Conservation (phyloP, 2,329 filamentous ascomycete species). For the Exophiala xenobiotica region DNA sequence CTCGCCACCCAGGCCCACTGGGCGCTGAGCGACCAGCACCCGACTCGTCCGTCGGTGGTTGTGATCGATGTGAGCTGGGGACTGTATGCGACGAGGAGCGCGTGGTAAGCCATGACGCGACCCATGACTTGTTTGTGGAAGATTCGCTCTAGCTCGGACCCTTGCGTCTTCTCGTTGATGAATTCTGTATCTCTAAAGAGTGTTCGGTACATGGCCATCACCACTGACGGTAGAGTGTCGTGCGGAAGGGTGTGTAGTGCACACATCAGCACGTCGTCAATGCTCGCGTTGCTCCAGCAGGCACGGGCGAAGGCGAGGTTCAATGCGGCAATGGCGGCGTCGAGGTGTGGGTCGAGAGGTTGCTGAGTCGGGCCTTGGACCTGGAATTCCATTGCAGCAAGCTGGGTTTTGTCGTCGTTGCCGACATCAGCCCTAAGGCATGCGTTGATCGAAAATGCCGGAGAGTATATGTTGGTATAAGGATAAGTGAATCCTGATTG, state of each 20-base stretch:
- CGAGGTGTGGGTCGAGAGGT: constrained; percentile 35
- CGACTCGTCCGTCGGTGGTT: constrained; percentile 7
- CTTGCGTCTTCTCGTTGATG: constrained; percentile 46
- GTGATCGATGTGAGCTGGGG: constrained; percentile 11
- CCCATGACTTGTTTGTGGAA: constrained; percentile 72
- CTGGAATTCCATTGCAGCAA: constrained; percentile 41
- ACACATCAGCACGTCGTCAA: constrained; percentile 69
- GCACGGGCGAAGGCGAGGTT: constrained; percentile 54
- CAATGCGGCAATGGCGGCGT: constrained; percentile 62
- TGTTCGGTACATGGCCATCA: constrained; percentile 66
- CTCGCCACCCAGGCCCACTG: constrained; percentile 30
- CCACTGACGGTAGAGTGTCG: constrained; percentile 61
- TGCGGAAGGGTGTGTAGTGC: constrained; percentile 54
- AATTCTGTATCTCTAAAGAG: constrained; percentile 77
- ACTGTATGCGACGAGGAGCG: constrained; percentile 21
- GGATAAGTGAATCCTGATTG: constrained; percentile 76
- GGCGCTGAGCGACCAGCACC: constrained; percentile 20
- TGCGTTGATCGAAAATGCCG: constrained; percentile 45
- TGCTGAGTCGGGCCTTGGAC: constrained; percentile 10
- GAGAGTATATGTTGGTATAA: constrained; percentile 44
- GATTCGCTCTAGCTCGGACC: constrained; percentile 69
- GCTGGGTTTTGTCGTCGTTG: constrained; percentile 40
- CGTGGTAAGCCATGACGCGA: constrained; percentile 56
- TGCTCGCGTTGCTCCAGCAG: constrained; percentile 51
- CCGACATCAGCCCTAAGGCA: constrained; percentile 42